Evolutionary conservation across 2,329 filamentous ascomycete genomes (phyloP).

Genomic region (Piedraia hortae): DNA sequence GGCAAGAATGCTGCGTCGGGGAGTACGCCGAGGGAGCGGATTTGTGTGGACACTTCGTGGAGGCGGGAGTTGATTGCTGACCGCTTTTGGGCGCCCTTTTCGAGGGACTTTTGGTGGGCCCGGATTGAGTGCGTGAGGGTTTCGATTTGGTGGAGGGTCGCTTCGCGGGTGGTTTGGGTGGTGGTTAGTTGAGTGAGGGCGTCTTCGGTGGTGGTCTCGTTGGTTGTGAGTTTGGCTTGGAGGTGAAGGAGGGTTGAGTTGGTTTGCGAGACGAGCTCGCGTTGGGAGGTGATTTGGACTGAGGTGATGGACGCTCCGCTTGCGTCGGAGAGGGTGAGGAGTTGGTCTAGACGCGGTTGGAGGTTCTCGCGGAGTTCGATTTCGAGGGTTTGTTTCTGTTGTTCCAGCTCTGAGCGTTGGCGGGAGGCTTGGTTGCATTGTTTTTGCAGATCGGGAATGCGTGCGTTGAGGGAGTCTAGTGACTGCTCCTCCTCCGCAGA

Average conservation of each 20-base stretch:
- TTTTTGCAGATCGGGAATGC: conserved; percentile 45
- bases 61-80: conserved; percentile 51
- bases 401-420: conserved; percentile 49
- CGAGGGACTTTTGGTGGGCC: conserved; percentile 66
- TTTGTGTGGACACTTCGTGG: conserved; percentile 60
- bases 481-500: conserved; percentile 57
- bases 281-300: conserved; percentile 42
- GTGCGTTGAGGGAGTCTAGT: conserved; percentile 40
- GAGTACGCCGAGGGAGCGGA: conserved; percentile 73
- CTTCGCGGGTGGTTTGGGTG: conserved; percentile 28
- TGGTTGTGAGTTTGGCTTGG: conserved; percentile 41
- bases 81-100: conserved; percentile 76
- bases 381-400: conserved; percentile 57
- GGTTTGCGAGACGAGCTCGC: conserved; percentile 34
- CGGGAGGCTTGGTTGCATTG: conserved; percentile 51
- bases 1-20: conserved; percentile 85
- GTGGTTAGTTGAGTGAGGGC: conserved; percentile 26
- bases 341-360: conserved; percentile 60
- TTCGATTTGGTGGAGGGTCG: conserved; percentile 44
- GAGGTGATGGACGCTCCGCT: conserved; percentile 37
- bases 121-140: conserved; percentile 54
- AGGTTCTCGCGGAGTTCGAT: conserved; percentile 74
- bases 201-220: conserved; percentile 44
- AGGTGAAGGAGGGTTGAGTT: too few relatives aligned
- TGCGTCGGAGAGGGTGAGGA: conserved; percentile 51